Conservation (phyloP, 306 rosid species). For the Adenanthera pavonina region DNA sequence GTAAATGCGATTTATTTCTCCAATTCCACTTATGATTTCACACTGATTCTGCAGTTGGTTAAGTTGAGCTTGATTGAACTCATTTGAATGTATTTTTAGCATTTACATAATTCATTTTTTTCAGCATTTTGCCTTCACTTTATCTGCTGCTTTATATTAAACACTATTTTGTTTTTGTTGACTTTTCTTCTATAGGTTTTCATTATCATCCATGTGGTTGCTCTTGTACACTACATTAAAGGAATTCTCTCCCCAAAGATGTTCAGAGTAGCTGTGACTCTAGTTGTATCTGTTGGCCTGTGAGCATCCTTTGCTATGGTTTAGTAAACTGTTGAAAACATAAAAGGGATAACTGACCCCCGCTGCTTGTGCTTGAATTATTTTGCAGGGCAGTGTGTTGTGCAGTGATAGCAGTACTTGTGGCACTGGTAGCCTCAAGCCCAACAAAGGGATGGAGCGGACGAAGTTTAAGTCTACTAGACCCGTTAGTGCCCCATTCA, state of each 20-base stretch:
- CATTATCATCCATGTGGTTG: conserved; percentile 90
- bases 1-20: conserved; percentile 14
- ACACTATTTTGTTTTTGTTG: conserved; percentile 30
- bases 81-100: neutral
- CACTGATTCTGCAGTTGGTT: neutral
- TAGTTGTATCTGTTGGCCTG: conserved; percentile 87
- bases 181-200: conserved; percentile 66
- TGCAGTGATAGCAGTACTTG: conserved; percentile 74
- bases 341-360: conserved; percentile 36
- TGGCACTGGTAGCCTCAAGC: conserved; percentile 95
- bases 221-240: conserved; percentile 88
- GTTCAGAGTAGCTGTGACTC: conserved; percentile 90
- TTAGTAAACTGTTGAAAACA: conserved; percentile 26
- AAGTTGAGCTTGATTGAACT: neutral
- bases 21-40: conserved; percentile 7
- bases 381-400: conserved; percentile 77
- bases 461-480: conserved; percentile 92
- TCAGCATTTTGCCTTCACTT: neutral
- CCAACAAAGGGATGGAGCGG: conserved; percentile 99
- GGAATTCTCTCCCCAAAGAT: conserved; percentile 87
- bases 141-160: conserved; percentile 27
- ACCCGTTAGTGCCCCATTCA: conserved; percentile 74
- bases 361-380: conserved; percentile 34
- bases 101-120: neutral
- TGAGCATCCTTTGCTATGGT: conserved; percentile 54